phyloP scores from a whole-genome alignment of 805 yeast species.

The Spencermartinsiella europaea region DNA sequence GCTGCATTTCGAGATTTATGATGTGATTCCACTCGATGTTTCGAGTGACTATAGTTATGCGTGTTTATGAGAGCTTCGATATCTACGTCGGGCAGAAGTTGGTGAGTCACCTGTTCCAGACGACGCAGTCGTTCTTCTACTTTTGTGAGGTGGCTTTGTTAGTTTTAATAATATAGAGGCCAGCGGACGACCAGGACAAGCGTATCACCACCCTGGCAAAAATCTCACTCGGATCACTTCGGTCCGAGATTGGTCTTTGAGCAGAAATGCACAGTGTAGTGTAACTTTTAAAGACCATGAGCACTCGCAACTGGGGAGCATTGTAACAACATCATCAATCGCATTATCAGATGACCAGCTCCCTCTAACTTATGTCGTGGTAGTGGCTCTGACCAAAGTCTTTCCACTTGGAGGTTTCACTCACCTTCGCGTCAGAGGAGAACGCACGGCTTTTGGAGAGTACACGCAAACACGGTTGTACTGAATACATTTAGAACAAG shows the following conservation, averaged over 20 bases:
- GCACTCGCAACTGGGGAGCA: too few relatives aligned
- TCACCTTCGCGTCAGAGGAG: constrained; percentile 71
- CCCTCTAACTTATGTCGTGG: too few relatives aligned
- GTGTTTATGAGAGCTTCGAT: constrained; percentile 37
- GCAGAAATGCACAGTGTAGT: too few relatives aligned
- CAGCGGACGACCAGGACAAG: too few relatives aligned
- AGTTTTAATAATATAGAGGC: background rate
- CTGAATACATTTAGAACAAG: constrained; percentile 66
- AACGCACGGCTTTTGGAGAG: constrained; percentile 70
- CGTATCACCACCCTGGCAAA: too few relatives aligned
- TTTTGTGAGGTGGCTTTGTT: constrained; percentile 52
- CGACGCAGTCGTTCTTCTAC: constrained; percentile 56
- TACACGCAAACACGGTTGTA: constrained; percentile 73
- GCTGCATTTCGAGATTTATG: background rate
- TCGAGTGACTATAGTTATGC: constrained; percentile 5
- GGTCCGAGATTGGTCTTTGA: too few relatives aligned
- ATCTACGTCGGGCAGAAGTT: constrained; percentile 43
- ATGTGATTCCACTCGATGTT: constrained; percentile 7
- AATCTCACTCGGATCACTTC: too few relatives aligned
- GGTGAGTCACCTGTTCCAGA: constrained; percentile 42
- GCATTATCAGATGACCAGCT: too few relatives aligned
- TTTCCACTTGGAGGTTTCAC: background rate
- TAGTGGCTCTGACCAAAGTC: too few relatives aligned
- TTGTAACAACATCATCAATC: too few relatives aligned
- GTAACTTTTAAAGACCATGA: too few relatives aligned